Evolutionary conservation across 148 eudicot species (phyloP).

Genomic region (Mesembryanthemum crystallinum): DNA sequence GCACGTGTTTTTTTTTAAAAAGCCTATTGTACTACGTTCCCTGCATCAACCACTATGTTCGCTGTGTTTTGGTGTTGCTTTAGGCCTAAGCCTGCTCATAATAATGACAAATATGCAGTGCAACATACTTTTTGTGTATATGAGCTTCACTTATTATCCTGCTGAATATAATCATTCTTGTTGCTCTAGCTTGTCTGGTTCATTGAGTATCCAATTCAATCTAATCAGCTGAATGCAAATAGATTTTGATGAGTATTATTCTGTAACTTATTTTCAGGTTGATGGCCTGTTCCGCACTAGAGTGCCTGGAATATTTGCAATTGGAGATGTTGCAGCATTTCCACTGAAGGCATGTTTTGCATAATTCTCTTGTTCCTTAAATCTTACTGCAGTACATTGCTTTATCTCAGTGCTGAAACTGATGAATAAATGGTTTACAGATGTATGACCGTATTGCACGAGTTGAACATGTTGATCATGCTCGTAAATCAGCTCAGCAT

Average conservation of each 20-base stretch:
- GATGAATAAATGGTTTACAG: conserved; percentile 41
- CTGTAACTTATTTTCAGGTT: conserved; percentile 46
- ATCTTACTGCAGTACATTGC: not conserved
- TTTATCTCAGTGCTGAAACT: conserved; percentile 7
- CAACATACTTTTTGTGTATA: not conserved
- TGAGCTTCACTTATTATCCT: not conserved
- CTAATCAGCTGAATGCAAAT: not conserved
- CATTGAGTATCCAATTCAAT: not conserved
- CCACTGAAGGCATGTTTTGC: conserved; percentile 63
- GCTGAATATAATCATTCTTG: not conserved
- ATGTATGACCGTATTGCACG: conserved; percentile 79
- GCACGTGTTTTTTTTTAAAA: too few species aligned
- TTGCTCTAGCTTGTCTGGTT: not conserved
- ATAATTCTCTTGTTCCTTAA: not conserved
- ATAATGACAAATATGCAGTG: not conserved
- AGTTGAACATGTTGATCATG: conserved; percentile 99
- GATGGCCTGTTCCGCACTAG: conserved; percentile 90
- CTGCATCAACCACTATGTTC: not conserved
- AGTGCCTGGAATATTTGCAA: conserved; percentile 85
- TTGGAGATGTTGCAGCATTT: conserved; percentile 98
- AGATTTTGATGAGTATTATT: conserved; percentile 2
- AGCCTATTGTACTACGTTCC: not conserved
- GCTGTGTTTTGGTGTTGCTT: not conserved
- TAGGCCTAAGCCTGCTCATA: not conserved
- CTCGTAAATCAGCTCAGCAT: conserved; percentile 91